Evolutionary conservation across 2,329 filamentous ascomycete species (phyloP).

Genomic region (Trichoderma semiorbis): DNA sequence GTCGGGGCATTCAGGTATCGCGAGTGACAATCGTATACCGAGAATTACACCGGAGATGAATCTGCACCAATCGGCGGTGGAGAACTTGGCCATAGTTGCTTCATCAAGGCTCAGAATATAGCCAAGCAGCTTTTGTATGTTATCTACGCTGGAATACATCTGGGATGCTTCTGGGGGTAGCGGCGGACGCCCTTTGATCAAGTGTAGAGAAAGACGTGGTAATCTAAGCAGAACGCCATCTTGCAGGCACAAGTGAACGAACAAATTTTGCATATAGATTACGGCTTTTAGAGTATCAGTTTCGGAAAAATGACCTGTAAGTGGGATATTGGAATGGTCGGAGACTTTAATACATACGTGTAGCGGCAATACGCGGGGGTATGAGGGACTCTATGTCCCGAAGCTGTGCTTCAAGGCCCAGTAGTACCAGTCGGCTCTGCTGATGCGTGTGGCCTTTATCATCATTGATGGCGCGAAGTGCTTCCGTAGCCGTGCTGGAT

Average conservation of each 20-base stretch:
- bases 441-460: constrained; percentile 32
- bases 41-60: constrained; percentile 42
- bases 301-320: background rate
- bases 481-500: constrained; percentile 39
- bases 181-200: background rate
- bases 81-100: constrained; percentile 36
- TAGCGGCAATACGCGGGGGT: constrained; percentile 30
- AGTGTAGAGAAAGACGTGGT: constrained; percentile 11
- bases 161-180: constrained; percentile 22
- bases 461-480: constrained; percentile 32
- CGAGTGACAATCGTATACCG: constrained; percentile 46
- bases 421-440: constrained; percentile 43
- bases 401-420: constrained; percentile 47
- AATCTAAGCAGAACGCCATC: constrained; percentile 36
- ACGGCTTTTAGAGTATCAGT: constrained; percentile 25
- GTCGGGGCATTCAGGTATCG: constrained; percentile 35
- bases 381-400: constrained; percentile 40
- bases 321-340: background rate
- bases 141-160: constrained; percentile 25
- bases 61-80: constrained; percentile 41
- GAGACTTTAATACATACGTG: constrained; percentile 17
- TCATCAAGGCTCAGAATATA: constrained; percentile 31
- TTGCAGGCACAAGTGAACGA: constrained; percentile 39
- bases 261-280: constrained; percentile 33
- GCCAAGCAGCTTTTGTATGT: constrained; percentile 34